phyloP scores from a whole-genome alignment of 164 flowering plant species.

The Buxus sempervirens region DNA sequence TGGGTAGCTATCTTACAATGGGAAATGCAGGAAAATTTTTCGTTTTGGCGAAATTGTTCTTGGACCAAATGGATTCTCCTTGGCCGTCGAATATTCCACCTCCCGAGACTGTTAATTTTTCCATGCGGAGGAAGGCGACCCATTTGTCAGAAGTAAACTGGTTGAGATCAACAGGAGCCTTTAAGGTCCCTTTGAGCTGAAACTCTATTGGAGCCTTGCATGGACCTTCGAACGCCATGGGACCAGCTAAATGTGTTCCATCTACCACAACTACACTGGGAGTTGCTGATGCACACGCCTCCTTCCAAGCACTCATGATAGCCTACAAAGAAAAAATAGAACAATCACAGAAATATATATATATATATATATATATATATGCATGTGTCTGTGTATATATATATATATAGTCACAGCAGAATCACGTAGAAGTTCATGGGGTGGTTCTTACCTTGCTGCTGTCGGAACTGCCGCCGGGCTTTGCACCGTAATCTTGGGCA shows the following conservation, averaged over 20 bases:
- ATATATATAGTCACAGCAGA: no score
- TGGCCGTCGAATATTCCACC: constrained; percentile 51
- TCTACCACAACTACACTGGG: constrained; percentile 28
- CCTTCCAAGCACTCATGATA: constrained; percentile 38
- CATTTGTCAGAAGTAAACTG: constrained; percentile 17
- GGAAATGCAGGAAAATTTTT: constrained; percentile 32
- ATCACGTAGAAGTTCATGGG: no score
- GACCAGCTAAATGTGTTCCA: constrained; percentile 27
- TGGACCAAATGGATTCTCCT: constrained; percentile 40
- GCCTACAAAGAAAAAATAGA: constrained; percentile 21
- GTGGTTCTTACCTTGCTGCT: constrained; percentile 15
- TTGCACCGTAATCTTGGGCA: constrained; percentile 16
- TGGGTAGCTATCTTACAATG: constrained; percentile 22
- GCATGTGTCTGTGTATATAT: no score
- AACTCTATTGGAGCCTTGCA: constrained; percentile 22
- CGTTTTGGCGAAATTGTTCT: constrained; percentile 17
- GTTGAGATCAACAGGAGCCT: constrained; percentile 19
- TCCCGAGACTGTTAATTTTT: constrained; percentile 30
- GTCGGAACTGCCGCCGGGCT: constrained; percentile 21
- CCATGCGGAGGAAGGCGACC: constrained; percentile 34
- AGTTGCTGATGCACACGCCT: constrained; percentile 33
- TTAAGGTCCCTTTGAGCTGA: constrained; percentile 21
- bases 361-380: no score
- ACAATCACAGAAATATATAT: no score
- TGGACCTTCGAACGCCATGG: constrained; percentile 31